Conservation (phyloP, 2,329 filamentous ascomycete genomes). For the Fusarium pseudograminearum region DNA sequence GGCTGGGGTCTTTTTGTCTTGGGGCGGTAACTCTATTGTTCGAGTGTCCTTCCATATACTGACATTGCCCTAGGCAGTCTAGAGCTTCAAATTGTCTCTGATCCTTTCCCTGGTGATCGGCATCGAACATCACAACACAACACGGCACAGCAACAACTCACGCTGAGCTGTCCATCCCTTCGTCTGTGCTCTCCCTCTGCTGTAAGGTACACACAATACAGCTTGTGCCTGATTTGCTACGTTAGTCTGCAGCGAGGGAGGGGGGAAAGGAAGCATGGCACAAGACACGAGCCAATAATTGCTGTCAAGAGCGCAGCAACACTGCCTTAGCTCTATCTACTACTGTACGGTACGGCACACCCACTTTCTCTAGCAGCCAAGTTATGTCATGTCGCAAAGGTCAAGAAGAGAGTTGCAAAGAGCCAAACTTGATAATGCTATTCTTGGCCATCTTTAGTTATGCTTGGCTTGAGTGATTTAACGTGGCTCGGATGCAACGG, state of each 20-base stretch:
- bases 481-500: slow-evolving; percentile 21
- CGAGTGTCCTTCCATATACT: slow-evolving; percentile 1
- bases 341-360: slow-evolving; percentile 27
- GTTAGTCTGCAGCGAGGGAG: slow-evolving; percentile 18
- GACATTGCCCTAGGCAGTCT: neutral
- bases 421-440: slow-evolving; percentile 6
- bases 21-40: slow-evolving; percentile 21
- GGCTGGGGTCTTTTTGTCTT: slow-evolving; percentile 10
- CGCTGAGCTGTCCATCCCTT: slow-evolving; percentile 15
- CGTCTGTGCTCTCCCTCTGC: slow-evolving; percentile 35
- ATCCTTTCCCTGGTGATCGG: slow-evolving; percentile 5
- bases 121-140: slow-evolving; percentile 8
- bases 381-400: neutral
- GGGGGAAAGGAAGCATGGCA: slow-evolving; percentile 26
- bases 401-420: slow-evolving; percentile 7
- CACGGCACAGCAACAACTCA: slow-evolving; percentile 1
- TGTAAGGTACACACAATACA: slow-evolving; percentile 38
- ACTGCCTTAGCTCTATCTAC: slow-evolving; percentile 35
- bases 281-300: slow-evolving; percentile 15
- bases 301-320: slow-evolving; percentile 3
- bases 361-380: slow-evolving; percentile 21
- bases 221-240: slow-evolving; percentile 33
- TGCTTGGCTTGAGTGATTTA: slow-evolving; percentile 7
- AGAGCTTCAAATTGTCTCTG: neutral
- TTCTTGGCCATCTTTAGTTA: slow-evolving; percentile 13